A percentile compares a stretch with the other conserved stretches of the same genome.
phyloP scores from a whole-genome alignment of 2,329 filamentous ascomycete species.

The Phialemoniopsis sp. region DNA sequence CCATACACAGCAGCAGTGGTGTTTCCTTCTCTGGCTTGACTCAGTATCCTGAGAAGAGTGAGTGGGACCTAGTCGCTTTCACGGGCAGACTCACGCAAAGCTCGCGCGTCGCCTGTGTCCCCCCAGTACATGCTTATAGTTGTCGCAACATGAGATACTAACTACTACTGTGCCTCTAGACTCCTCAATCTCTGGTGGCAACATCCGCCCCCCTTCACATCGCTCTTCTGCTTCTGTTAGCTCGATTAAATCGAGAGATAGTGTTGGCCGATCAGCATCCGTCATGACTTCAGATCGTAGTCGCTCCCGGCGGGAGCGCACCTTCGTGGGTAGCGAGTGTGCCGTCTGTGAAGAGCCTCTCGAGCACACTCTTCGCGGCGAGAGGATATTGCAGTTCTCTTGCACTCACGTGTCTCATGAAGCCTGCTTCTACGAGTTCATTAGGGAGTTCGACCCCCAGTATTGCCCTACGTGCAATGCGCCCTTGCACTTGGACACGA shows the following conservation, averaged over 20 bases:
- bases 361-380: conserved; percentile 90
- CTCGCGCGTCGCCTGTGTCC: not conserved
- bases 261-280: conserved; percentile 38
- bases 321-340: conserved; percentile 92
- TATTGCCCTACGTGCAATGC: conserved; percentile 93
- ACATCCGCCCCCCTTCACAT: conserved; percentile 30
- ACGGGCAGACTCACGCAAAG: too few relatives aligned
- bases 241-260: conserved; percentile 30
- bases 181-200: conserved; percentile 29
- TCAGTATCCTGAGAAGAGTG: conserved; percentile 28
- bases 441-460: conserved; percentile 89
- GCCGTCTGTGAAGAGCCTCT: conserved; percentile 95
- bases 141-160: too few relatives aligned
- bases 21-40: conserved; percentile 15
- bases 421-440: conserved; percentile 98
- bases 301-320: conserved; percentile 81
- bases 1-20: conserved; percentile 16
- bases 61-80: conserved; percentile 7
- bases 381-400: conserved; percentile 91
- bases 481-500: conserved; percentile 86
- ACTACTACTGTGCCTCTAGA: conserved; percentile 22
- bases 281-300: conserved; percentile 73
- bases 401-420: conserved; percentile 97
- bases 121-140: too few relatives aligned
- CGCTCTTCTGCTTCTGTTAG: conserved; percentile 30